These are phyloP conservation scores for Balakata baccata DNA, from an alignment of 345 rosid species.

Conservation along the genomic window DNA sequence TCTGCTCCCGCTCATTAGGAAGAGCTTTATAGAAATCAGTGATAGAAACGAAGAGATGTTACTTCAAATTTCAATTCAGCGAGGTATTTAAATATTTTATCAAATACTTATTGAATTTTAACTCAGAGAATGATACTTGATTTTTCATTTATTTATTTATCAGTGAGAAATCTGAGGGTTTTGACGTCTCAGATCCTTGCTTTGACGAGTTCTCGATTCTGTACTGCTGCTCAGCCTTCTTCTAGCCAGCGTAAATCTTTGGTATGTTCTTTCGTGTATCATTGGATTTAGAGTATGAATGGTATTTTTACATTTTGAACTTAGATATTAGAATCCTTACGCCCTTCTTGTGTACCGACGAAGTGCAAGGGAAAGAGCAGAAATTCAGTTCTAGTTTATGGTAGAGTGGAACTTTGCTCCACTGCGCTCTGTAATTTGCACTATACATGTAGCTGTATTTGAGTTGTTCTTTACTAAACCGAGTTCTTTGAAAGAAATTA, in stretches of 20 bases:
- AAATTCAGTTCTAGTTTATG: too few relatives aligned
- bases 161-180: slow-evolving; percentile 53
- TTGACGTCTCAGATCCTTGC: slow-evolving; percentile 49
- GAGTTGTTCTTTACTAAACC: too few relatives aligned
- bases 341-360: too few relatives aligned
- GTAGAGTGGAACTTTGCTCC: too few relatives aligned
- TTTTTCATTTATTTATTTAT: background rate
- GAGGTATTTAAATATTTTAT: slow-evolving; percentile 21
- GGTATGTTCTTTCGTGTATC: slow-evolving; percentile 27
- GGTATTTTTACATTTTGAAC: too few relatives aligned
- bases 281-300: too few relatives aligned
- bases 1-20: background rate
- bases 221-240: slow-evolving; percentile 58
- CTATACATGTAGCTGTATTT: too few relatives aligned
- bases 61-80: slow-evolving; percentile 35
- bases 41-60: slow-evolving; percentile 21
- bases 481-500: too few relatives aligned
- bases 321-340: too few relatives aligned
- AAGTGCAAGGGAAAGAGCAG: too few relatives aligned
- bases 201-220: slow-evolving; percentile 32
- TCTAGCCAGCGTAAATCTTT: slow-evolving; percentile 38
- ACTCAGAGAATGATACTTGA: background rate
- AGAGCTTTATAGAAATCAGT: background rate
- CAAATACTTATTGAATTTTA: background rate
- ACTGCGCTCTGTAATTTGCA: too few relatives aligned